phyloP scores from a whole-genome alignment of 148 eudicot species.

The Linanthus parryae region DNA sequence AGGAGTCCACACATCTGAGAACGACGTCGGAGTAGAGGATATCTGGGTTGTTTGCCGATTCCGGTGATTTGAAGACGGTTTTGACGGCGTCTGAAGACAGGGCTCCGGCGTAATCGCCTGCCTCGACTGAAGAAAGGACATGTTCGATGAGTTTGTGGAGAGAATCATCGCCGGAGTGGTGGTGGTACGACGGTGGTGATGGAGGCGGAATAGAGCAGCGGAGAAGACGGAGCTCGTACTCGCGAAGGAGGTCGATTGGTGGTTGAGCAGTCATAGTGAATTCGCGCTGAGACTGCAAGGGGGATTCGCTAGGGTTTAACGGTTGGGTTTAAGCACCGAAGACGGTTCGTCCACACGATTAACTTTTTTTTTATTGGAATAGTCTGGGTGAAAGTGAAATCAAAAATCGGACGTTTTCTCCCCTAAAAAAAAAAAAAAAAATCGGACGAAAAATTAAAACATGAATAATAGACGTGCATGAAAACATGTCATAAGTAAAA shows the following conservation, averaged over 20 bases:
- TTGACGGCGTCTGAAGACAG: conserved; percentile 50
- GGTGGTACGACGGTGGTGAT: background rate
- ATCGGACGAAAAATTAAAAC: too few species aligned
- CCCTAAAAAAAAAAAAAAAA: too few species aligned
- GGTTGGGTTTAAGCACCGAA: too few species aligned
- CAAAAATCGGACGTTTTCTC: too few species aligned
- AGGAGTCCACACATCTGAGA: conserved; percentile 31
- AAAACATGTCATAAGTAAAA: too few species aligned
- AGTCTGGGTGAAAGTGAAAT: too few species aligned
- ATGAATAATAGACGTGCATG: too few species aligned
- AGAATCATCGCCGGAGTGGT: background rate
- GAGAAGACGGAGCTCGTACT: conserved; percentile 81
- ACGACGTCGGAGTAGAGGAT: conserved; percentile 49
- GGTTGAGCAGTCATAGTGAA: too few species aligned
- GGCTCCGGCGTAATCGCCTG: conserved; percentile 54
- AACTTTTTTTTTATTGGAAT: too few species aligned
- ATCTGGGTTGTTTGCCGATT: conserved; percentile 20
- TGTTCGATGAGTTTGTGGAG: conserved; percentile 32
- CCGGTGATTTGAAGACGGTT: conserved; percentile 19
- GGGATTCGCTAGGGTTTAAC: too few species aligned
- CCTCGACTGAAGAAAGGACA: conserved; percentile 40
- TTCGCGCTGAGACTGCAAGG: too few species aligned
- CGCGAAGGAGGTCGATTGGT: conserved; percentile 26
- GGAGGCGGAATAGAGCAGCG: conserved; percentile 61
- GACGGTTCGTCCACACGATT: too few species aligned